A percentile compares a stretch with the other conserved stretches of the same genome.
Conservation (phyloP, 1,139 yeast genomes). For the Hansenula lynferdii region DNA sequence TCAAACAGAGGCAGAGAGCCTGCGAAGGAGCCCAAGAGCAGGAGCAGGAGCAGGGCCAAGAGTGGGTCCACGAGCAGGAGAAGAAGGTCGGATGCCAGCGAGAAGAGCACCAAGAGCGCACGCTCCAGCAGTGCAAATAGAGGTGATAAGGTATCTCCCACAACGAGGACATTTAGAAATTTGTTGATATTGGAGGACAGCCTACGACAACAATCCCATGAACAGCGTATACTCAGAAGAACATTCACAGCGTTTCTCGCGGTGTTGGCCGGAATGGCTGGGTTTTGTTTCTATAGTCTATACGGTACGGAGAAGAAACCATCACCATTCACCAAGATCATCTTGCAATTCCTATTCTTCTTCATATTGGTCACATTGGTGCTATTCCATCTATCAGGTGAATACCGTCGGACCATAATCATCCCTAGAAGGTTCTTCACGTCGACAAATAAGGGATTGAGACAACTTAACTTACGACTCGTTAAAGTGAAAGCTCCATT, state of each 20-base stretch:
- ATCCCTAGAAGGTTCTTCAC: conserved; percentile 73
- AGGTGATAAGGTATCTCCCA: conserved; percentile 34
- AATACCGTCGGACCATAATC: conserved; percentile 79
- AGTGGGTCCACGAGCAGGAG: conserved; percentile 13
- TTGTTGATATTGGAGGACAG: conserved; percentile 81
- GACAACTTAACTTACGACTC: conserved; percentile 75
- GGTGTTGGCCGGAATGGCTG: conserved; percentile 35
- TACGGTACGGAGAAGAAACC: conserved; percentile 22
- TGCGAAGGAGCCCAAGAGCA: conserved; percentile 3
- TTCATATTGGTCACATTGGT: conserved; percentile 68
- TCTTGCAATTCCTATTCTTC: conserved; percentile 57
- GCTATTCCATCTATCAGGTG: conserved; percentile 83
- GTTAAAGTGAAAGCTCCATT: conserved; percentile 64
- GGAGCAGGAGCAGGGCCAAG: too few species aligned
- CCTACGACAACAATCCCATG: conserved; percentile 72
- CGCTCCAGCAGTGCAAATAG: conserved; percentile 22
- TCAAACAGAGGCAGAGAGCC: conserved; percentile 22
- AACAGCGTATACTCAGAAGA: conserved; percentile 62
- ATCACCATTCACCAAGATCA: conserved; percentile 30
- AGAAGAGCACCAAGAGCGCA: conserved; percentile 17
- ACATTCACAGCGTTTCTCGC: conserved; percentile 72
- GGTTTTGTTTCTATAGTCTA: conserved; percentile 29
- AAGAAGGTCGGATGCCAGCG: conserved; percentile 18
- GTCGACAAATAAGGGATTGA: conserved; percentile 79
- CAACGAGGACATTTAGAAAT: conserved; percentile 75